Evolutionary conservation across 176 grass and related monocot species (phyloP), one percentile per base, ranked within the genome.

Genomic region (Zea luxurians): DNA sequence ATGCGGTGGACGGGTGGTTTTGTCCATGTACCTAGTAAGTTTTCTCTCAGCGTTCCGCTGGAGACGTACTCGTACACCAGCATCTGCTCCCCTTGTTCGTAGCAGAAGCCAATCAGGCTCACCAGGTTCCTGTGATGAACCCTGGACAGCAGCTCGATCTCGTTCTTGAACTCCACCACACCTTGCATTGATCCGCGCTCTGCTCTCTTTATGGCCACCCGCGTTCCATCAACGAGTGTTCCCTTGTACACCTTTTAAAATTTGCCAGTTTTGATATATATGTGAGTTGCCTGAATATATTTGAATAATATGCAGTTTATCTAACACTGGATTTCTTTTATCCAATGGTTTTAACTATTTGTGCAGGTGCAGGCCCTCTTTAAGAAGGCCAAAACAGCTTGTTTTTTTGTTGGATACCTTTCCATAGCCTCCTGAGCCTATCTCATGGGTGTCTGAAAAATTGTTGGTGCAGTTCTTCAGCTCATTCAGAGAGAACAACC

Each of bases 71-170:
- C 94, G 40, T 97, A 97, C 45, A 97, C 91, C 48, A 97, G 71
- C 78, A 91, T 88, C 85, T 90, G 85, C 68, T 97, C 93, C 1
- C 83, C 88, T 73, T 97, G 85, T 13, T 93, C 80, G 58, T 83
- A 84, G 89, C 94, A 97, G 83, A 93, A 97, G 10, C 94, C 94
- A 0, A 97, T 86, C 42, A 97, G 84, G 27, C 81, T 74, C 34
- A 97, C 91, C 52, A 97, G 78, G 50, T 93, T 97, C 78, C 76
- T 82, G 77, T 97, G 94, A 64, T 97, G 94, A 15, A 97, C 88
- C 76, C 94, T 78, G 48, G 91, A 91, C 1, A 93, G 75, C 71
- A 93, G 67, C 86, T 97, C 94, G 21, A 97, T 93, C 82, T 93
- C 94, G 42, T 83, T 91, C 73, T 87, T 93, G 76, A 97, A 97